Conservation (phyloP, 768 basidiomycete species). For the Collybia mongolica region DNA sequence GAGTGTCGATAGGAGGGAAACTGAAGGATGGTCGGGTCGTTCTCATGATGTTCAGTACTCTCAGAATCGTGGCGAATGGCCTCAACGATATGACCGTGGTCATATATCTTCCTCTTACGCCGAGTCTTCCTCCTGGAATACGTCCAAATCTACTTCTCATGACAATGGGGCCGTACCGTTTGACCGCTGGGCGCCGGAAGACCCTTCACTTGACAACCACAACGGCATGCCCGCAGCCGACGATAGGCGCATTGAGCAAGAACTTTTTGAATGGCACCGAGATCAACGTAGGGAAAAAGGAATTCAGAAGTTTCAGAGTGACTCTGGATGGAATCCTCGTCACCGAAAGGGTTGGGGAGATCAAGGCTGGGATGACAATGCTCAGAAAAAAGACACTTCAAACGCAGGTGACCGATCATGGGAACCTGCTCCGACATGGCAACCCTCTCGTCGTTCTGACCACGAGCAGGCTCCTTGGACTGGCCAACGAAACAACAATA, state of each 20-base stretch:
- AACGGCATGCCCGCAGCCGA: conserved; percentile 10
- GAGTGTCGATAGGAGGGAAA: conserved; percentile 37
- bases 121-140: conserved; percentile 43
- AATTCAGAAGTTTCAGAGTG: conserved; percentile 36
- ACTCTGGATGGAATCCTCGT: conserved; percentile 54
- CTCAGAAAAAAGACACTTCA: conserved; percentile 25
- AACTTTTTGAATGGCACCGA: conserved; percentile 31
- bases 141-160: conserved; percentile 30
- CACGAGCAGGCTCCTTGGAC: conserved; percentile 39
- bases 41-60: conserved; percentile 35
- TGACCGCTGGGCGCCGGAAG: conserved; percentile 43
- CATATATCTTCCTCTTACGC: conserved; percentile 43
- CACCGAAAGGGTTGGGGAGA: conserved; percentile 44
- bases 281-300: conserved; percentile 41
- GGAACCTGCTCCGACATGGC: conserved; percentile 75
- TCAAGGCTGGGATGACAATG: conserved; percentile 20
- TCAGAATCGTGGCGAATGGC: conserved; percentile 46
- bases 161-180: conserved; percentile 38
- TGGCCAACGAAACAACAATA: conserved; percentile 28
- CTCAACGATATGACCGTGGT: conserved; percentile 45
- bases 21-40: conserved; percentile 44
- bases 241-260: conserved; percentile 22
- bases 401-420: conserved; percentile 56
- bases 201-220: conserved; percentile 30
- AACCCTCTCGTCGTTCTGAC: conserved; percentile 41